Evolutionary conservation across 768 basidiomycete species (phyloP).

Genomic region (Austroboletus festivus): DNA sequence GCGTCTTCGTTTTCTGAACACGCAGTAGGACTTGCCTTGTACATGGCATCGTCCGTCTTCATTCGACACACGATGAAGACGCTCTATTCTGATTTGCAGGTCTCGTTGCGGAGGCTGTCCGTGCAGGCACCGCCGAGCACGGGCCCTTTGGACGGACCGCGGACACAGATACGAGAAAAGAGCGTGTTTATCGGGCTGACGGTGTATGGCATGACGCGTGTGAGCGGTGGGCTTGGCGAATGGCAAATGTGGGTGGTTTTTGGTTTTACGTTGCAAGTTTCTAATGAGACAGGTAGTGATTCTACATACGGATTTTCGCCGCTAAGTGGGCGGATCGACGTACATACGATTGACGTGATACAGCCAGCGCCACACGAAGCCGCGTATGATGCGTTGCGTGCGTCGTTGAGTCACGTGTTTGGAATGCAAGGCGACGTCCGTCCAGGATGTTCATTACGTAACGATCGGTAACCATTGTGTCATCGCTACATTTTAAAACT

Average conservation of each 20-base stretch:
- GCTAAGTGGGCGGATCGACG: conserved; percentile 54
- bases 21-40: conserved; percentile 60
- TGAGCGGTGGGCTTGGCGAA: conserved; percentile 59
- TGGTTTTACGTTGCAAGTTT: background rate
- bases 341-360: conserved; percentile 72
- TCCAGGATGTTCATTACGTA: conserved; percentile 15
- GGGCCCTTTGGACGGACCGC: background rate
- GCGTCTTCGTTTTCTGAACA: background rate
- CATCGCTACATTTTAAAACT: background rate
- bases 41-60: conserved; percentile 66
- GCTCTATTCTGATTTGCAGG: conserved; percentile 61
- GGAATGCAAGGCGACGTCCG: conserved; percentile 19
- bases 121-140: conserved; percentile 21
- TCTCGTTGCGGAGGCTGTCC: conserved; percentile 51
- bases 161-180: conserved; percentile 46
- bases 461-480: conserved; percentile 8
- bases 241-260: conserved; percentile 66
- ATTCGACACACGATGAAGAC: conserved; percentile 74
- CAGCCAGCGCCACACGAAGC: conserved; percentile 72
- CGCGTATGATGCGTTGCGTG: conserved; percentile 60
- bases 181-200: conserved; percentile 51
- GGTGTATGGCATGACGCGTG: conserved; percentile 57
- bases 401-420: conserved; percentile 27
- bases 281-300: conserved; percentile 39
- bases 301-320: conserved; percentile 77